A percentile compares a stretch with the other conserved stretches of the same genome.
Evolutionary conservation across 2,329 filamentous ascomycete species (phyloP).

Genomic region (Diplodia intermedia): DNA sequence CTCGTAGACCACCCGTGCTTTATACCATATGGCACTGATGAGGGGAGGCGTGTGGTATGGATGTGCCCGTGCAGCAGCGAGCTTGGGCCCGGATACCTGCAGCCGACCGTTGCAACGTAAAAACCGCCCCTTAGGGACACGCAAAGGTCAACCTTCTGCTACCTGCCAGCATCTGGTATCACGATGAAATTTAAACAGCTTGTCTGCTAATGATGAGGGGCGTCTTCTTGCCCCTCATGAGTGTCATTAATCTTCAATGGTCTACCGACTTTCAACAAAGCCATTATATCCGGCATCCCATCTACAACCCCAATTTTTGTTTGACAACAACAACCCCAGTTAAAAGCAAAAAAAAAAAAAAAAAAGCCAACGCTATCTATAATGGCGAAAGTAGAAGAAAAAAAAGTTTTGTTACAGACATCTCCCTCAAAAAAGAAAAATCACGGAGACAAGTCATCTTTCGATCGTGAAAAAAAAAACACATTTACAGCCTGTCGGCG

Average conservation of each 20-base stretch:
- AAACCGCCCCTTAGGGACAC: too few species aligned
- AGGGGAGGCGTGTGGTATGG: too few species aligned
- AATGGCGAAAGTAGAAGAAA: neutral
- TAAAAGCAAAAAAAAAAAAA: neutral
- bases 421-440: neutral
- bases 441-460: neutral
- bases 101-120: too few species aligned
- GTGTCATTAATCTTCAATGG: neutral
- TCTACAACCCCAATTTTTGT: conserved; percentile 6
- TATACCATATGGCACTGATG: too few species aligned
- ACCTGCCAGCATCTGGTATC: too few species aligned
- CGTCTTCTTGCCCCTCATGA: neutral
- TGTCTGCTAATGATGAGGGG: too few species aligned
- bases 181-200: too few species aligned
- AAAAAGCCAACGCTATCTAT: conserved; percentile 20
- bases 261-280: neutral
- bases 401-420: neutral
- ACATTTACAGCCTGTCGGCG: conserved; percentile 34
- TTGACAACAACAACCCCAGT: neutral
- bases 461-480: neutral
- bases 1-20: too few species aligned
- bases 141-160: too few species aligned
- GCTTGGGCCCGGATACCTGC: too few species aligned
- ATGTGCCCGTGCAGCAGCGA: too few species aligned
- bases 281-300: neutral